phyloP scores from a whole-genome alignment of 495 filamentous ascomycete genomes.

The Cenococcum geophilum region DNA sequence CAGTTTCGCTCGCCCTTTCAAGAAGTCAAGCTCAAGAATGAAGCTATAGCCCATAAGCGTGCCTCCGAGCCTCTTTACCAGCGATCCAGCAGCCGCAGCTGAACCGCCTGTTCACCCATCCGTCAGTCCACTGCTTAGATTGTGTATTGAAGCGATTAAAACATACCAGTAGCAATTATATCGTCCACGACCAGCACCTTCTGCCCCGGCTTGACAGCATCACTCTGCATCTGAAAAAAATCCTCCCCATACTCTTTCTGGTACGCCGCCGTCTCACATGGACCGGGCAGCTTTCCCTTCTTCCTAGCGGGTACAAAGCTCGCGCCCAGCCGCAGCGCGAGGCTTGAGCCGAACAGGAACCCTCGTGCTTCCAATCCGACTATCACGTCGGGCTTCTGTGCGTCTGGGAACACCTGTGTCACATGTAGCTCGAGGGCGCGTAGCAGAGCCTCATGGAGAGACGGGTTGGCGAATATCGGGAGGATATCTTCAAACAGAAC shows the following conservation, averaged over 20 bases:
- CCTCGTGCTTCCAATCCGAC: constrained; percentile 91
- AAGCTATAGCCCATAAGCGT: constrained; percentile 82
- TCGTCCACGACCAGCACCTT: constrained; percentile 91
- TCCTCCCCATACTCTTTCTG: constrained; percentile 97
- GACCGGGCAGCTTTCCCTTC: constrained; percentile 91
- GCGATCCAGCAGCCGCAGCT: constrained; percentile 75
- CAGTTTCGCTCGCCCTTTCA: constrained; percentile 87
- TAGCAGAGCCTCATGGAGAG: constrained; percentile 68
- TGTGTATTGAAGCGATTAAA: not conserved
- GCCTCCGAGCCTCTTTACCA: constrained; percentile 83
- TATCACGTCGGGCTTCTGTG: constrained; percentile 73
- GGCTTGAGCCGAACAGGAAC: constrained; percentile 87
- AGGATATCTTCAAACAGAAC: constrained; percentile 99
- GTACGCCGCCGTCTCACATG: constrained; percentile 72
- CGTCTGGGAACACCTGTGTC: constrained; percentile 44
- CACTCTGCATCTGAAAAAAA: constrained; percentile 90
- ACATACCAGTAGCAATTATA: constrained; percentile 93
- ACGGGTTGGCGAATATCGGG: constrained; percentile 81
- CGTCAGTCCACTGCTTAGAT: constrained; percentile 11
- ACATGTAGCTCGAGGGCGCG: constrained; percentile 84
- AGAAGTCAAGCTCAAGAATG: constrained; percentile 91
- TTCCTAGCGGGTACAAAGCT: constrained; percentile 93
- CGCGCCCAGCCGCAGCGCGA: constrained; percentile 80
- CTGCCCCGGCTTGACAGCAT: constrained; percentile 77
- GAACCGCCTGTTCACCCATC: constrained; percentile 64